Percentiles rank a stretch among this genome's conserved stretches.
Conservation (phyloP, 202 grass and related monocot species). For the Carex arenaria region DNA sequence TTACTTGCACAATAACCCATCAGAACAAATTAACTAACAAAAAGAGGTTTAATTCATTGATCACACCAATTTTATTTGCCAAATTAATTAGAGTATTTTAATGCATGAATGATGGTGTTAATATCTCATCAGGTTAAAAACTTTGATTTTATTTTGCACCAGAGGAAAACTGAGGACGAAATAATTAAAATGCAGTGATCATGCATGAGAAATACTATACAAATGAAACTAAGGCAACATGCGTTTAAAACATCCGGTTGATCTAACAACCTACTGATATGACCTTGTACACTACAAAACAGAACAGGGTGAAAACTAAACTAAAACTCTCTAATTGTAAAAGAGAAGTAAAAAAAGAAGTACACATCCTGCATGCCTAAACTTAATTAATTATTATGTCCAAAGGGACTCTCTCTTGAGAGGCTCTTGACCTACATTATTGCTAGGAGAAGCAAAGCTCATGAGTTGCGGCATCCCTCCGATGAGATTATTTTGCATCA, state of each 20-base stretch:
- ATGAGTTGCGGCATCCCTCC: slow-evolving; percentile 40
- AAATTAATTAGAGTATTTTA: not conserved
- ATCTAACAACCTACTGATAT: slow-evolving; percentile 6
- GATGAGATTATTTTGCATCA: slow-evolving; percentile 43
- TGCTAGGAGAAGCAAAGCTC: slow-evolving; percentile 37
- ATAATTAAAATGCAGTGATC: not conserved
- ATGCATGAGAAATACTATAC: not conserved
- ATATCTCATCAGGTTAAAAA: not conserved
- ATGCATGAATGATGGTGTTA: not conserved
- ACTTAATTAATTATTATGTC: slow-evolving; percentile 45
- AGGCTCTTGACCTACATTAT: slow-evolving; percentile 46
- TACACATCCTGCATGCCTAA: slow-evolving; percentile 17
- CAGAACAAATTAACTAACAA: not conserved
- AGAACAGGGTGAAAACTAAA: not conserved
- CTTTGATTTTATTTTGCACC: not conserved
- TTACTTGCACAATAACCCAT: not conserved
- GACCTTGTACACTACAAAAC: slow-evolving; percentile 6
- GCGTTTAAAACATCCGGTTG: slow-evolving; percentile 4
- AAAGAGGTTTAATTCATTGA: not conserved
- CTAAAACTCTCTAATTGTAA: slow-evolving; percentile 10
- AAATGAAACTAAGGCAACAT: not conserved
- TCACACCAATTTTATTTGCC: not conserved
- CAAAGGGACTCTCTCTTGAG: slow-evolving; percentile 88
- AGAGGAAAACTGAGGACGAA: not conserved
- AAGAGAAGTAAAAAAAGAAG: not conserved